phyloP scores from a whole-genome alignment of 352 stramenopile species.

The Phytophthora sp. region DNA sequence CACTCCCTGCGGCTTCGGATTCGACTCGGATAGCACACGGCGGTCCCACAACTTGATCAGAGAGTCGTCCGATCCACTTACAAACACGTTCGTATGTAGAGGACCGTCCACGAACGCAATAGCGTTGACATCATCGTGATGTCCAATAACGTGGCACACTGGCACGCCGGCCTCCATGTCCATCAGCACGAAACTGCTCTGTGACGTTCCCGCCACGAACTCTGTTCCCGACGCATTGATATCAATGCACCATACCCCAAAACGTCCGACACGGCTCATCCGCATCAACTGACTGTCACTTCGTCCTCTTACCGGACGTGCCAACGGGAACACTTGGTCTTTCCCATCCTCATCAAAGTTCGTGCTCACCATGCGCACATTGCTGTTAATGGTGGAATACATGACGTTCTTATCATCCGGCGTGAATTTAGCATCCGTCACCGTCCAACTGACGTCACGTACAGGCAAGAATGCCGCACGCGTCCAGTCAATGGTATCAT shows the following conservation, averaged over 20 bases:
- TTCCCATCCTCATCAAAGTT: constrained; percentile 60
- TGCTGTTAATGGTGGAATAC: constrained; percentile 86
- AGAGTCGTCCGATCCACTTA: constrained; percentile 83
- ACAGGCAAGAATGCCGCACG: constrained; percentile 55
- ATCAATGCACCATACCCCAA: constrained; percentile 83
- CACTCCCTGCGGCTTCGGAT: constrained; percentile 76
- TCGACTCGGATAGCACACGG: constrained; percentile 75
- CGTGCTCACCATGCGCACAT: constrained; percentile 80
- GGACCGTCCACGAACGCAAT: constrained; percentile 86
- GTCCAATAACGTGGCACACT: constrained; percentile 72
- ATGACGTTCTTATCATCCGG: constrained; percentile 72
- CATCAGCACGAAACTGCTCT: constrained; percentile 79
- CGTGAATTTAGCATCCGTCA: constrained; percentile 87
- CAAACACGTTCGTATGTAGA: constrained; percentile 86
- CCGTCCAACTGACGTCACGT: constrained; percentile 81
- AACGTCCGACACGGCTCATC: constrained; percentile 51
- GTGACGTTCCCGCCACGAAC: constrained; percentile 82
- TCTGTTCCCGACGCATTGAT: constrained; percentile 79
- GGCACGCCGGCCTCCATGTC: constrained; percentile 78
- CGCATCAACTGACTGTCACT: constrained; percentile 14
- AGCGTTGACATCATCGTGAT: constrained; percentile 84
- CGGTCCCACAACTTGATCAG: constrained; percentile 90
- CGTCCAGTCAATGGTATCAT: constrained; percentile 78
- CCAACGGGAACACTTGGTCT: constrained; percentile 57
- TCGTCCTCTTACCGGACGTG: constrained; percentile 32